Base-by-base conservation (phyloP, 2,329 filamentous ascomycete genomes). In the Ophiostoma sp. region DNA sequence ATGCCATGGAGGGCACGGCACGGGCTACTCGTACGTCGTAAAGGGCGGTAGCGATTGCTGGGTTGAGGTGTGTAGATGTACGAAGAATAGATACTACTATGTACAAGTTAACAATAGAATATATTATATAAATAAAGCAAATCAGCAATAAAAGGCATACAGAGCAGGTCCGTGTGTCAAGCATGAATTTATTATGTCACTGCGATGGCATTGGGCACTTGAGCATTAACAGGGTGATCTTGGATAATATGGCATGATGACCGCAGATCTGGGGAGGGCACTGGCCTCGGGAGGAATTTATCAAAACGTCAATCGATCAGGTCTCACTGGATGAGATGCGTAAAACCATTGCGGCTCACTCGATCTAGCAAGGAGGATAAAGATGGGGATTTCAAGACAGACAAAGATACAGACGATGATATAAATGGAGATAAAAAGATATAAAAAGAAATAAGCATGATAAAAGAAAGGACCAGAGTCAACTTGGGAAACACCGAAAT, bases 401-500 rank as follows among this genome's bases (percentile, higher is more conserved):
- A 41, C 8, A 39, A 39, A 10, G 36, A 39, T 31, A 31, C 27
- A 31, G 3, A 31, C 3, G 27, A 31, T 31, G 11, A 39, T 39
- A 39, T 7, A 11, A 39, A 39, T 11, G 39, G 39, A 41, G 15
- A 41, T 41, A 41, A 13, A 39, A 39, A 41, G 39, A 11, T 4
- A 13, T 41, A 41, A 39, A 39, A 39, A 10, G 4, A 39, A 39
- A 39, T 39, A 39, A 39, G 11, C 11, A 39, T 39, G 11, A 39
- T 39, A 39, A 10, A 39, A 41, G 44, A 48, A 48, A 48, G 7
- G 52, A 31, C 52, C 52, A 27, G 60, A 64, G 60, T 35, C 60
- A 27, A 57, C 52, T 64, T 64, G 31, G 60, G 60, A 20, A 64
- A 64, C 60, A 64, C 60, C 60, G 60, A 64, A 64, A 64, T 64